Conservation (phyloP, 1,284 basidiomycete genomes). For the Vanrija sp. region DNA sequence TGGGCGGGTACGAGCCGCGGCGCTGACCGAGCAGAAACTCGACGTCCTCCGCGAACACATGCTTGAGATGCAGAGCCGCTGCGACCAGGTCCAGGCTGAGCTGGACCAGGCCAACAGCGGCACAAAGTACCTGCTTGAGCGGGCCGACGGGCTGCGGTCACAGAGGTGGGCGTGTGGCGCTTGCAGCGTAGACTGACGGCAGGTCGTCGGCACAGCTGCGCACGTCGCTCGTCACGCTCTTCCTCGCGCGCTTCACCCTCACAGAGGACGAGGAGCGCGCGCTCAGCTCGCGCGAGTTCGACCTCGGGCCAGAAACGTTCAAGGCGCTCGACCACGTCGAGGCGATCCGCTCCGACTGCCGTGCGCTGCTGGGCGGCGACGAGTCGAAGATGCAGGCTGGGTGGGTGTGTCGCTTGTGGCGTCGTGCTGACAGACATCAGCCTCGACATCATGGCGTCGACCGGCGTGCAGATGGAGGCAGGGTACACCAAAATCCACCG, state of each 20-base stretch:
- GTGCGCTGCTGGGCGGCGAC: constrained; percentile 79
- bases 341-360: constrained; percentile 75
- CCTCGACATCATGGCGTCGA: constrained; percentile 80
- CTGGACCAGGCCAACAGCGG: constrained; percentile 70
- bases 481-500: constrained; percentile 85
- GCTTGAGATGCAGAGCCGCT: constrained; percentile 70
- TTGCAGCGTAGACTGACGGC: constrained; percentile 15
- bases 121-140: constrained; percentile 77
- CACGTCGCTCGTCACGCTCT: constrained; percentile 70
- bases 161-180: constrained; percentile 60
- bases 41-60: constrained; percentile 70
- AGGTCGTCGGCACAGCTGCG: constrained; percentile 56
- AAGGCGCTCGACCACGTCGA: constrained; percentile 81
- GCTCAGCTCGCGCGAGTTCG: constrained; percentile 71
- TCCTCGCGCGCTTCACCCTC: constrained; percentile 82
- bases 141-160: constrained; percentile 73
- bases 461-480: constrained; percentile 75
- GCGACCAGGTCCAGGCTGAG: constrained; percentile 75
- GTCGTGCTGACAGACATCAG: constrained; percentile 49
- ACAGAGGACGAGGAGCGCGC: constrained; percentile 66
- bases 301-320: constrained; percentile 71
- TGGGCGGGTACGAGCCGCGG: neutral
- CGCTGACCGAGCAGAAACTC: constrained; percentile 62
- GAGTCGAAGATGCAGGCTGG: constrained; percentile 74
- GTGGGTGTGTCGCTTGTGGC: constrained; percentile 51